Evolutionary conservation across 2,329 filamentous ascomycete genomes (phyloP).

Genomic region (Lachnellula hyalina): DNA sequence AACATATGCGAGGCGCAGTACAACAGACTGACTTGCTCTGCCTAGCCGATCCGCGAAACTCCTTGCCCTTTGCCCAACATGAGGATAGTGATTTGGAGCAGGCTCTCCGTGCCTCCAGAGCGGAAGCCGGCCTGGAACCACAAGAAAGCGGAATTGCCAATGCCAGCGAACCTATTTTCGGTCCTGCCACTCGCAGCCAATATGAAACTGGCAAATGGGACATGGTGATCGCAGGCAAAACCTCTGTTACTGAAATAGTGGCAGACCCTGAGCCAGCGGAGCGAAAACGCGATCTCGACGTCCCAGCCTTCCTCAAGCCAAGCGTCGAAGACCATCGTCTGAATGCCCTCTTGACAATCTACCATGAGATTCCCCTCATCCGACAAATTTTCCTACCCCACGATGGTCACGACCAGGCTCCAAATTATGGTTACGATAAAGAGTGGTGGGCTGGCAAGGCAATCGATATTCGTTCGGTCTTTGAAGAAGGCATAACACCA

Average conservation of each 20-base stretch:
- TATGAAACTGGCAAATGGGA: slow-evolving; percentile 55
- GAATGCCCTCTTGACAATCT: slow-evolving; percentile 51
- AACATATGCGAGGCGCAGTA: neutral
- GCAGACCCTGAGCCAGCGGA: slow-evolving; percentile 34
- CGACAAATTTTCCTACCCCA: slow-evolving; percentile 49
- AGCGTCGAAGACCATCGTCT: slow-evolving; percentile 33
- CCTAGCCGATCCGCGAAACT: slow-evolving; percentile 34
- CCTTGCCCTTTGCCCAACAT: slow-evolving; percentile 17
- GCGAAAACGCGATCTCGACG: slow-evolving; percentile 39
- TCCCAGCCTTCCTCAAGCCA: slow-evolving; percentile 51
- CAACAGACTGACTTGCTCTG: neutral
- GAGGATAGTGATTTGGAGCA: slow-evolving; percentile 51
- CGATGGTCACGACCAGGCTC: slow-evolving; percentile 33
- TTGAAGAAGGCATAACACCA: slow-evolving; percentile 11
- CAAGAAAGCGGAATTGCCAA: slow-evolving; percentile 48
- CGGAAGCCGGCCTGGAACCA: slow-evolving; percentile 42
- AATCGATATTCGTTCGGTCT: slow-evolving; percentile 33
- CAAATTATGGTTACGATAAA: slow-evolving; percentile 48
- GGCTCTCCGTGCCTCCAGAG: slow-evolving; percentile 51
- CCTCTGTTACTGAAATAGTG: slow-evolving; percentile 27
- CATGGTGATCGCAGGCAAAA: slow-evolving; percentile 43
- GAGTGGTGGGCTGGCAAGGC: slow-evolving; percentile 58
- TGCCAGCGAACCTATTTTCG: slow-evolving; percentile 45
- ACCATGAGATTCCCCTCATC: slow-evolving; percentile 53
- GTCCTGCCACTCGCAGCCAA: slow-evolving; percentile 50